Evolutionary conservation across 768 basidiomycete species (phyloP).

Genomic region (Leucocoprinus leucothites): DNA sequence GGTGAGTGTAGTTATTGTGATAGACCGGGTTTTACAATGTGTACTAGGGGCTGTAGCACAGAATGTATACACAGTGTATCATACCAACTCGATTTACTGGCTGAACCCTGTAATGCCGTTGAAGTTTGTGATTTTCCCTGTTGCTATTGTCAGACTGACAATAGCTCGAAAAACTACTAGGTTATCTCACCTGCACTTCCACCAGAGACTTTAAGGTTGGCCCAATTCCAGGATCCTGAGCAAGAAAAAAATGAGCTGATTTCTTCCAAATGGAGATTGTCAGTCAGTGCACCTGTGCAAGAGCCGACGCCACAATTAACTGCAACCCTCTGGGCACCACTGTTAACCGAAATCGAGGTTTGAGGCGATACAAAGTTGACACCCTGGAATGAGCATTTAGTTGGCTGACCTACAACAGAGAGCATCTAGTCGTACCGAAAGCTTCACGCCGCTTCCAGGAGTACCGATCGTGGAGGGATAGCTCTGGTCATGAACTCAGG

Average conservation of each 20-base stretch:
- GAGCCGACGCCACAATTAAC: constrained; percentile 54
- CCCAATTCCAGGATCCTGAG: constrained; percentile 25
- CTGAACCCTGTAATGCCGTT: constrained; percentile 9
- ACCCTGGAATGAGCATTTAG: constrained; percentile 26
- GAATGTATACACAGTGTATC: neutral
- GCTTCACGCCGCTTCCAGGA: constrained; percentile 53
- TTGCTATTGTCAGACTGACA: neutral
- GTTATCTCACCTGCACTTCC: constrained; percentile 18
- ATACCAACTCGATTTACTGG: constrained; percentile 5
- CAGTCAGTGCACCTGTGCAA: constrained; percentile 38
- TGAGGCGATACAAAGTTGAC: constrained; percentile 43
- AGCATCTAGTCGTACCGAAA: constrained; percentile 43
- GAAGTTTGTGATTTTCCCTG: constrained; percentile 15
- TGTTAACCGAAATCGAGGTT: constrained; percentile 40
- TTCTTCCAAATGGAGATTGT: neutral
- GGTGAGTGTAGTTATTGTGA: neutral
- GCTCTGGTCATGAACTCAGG: constrained; percentile 33
- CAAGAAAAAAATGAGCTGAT: neutral
- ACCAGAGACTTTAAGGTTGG: constrained; percentile 20
- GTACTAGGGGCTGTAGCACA: neutral
- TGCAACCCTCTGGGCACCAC: constrained; percentile 41
- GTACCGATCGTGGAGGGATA: constrained; percentile 51
- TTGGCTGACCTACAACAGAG: neutral
- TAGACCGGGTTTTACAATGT: neutral
- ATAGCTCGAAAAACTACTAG: neutral